Conservation (phyloP, 2,329 filamentous ascomycete species). For the Phaeophleospora eucalypticola region DNA sequence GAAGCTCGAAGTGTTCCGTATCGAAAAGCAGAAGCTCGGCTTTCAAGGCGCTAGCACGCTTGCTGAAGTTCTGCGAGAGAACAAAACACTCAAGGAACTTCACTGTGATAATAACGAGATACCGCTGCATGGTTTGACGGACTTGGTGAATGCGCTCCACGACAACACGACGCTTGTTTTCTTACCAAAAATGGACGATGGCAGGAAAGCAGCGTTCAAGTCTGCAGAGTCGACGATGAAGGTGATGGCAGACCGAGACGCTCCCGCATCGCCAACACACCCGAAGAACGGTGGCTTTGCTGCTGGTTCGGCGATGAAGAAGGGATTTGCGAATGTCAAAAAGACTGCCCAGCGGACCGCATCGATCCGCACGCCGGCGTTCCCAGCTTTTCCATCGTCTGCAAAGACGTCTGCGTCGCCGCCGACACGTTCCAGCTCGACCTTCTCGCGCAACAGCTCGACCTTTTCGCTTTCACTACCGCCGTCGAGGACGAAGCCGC, state of each 20-base stretch:
- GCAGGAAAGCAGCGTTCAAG: conserved; percentile 58
- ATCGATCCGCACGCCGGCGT: conserved; percentile 29
- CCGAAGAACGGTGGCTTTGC: conserved; percentile 13
- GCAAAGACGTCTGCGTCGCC: conserved; percentile 9
- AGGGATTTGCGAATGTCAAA: conserved; percentile 31
- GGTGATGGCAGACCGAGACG: conserved; percentile 28
- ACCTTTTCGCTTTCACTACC: conserved; percentile 27
- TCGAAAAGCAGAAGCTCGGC: conserved; percentile 66
- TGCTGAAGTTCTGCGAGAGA: conserved; percentile 63
- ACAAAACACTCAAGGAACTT: conserved; percentile 59
- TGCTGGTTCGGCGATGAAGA: conserved; percentile 25
- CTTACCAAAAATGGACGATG: conserved; percentile 60
- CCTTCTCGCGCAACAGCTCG: conserved; percentile 12
- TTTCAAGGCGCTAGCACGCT: conserved; percentile 66
- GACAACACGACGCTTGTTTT: conserved; percentile 60
- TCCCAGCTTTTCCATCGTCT: conserved; percentile 26
- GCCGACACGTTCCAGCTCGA: too few species aligned
- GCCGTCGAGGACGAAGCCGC: conserved; percentile 20
- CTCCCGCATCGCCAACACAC: conserved; percentile 17
- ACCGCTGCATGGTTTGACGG: conserved; percentile 65
- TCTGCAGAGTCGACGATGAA: conserved; percentile 34
- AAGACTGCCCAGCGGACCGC: conserved; percentile 28
- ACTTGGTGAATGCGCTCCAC: conserved; percentile 64
- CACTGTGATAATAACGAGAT: conserved; percentile 70
- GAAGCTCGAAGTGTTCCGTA: conserved; percentile 57